These are phyloP conservation scores for Alternaria atra DNA, from an alignment of 2,329 filamentous ascomycete genomes.

Conservation along the genomic window DNA sequence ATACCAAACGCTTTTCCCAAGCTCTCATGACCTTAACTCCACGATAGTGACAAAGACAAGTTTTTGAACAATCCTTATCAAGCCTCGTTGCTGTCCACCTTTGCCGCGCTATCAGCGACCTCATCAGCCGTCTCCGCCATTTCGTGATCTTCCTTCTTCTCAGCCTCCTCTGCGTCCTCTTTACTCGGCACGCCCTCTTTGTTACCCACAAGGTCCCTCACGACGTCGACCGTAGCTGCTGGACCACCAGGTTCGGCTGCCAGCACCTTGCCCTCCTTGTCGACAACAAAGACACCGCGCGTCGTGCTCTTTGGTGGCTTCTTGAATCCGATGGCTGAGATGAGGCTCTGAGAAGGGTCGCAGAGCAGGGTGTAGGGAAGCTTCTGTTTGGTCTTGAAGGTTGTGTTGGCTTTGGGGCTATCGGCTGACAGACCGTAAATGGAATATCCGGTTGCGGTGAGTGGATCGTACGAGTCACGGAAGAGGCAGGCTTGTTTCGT, in stretches of 20 bases:
- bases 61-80: not conserved
- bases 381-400: conserved; percentile 90
- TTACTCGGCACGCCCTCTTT: conserved; percentile 34
- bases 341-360: conserved; percentile 77
- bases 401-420: conserved; percentile 88
- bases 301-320: conserved; percentile 82
- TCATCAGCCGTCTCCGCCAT: conserved; percentile 55
- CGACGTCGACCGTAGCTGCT: conserved; percentile 77
- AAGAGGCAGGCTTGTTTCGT: conserved; percentile 94
- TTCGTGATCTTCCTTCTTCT: conserved; percentile 51
- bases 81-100: conserved; percentile 43
- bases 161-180: conserved; percentile 42
- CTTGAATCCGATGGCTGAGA: conserved; percentile 87
- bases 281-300: conserved; percentile 87
- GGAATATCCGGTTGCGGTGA: conserved; percentile 80
- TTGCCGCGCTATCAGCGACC: conserved; percentile 38
- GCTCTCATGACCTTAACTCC: not conserved
- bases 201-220: conserved; percentile 69
- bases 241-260: conserved; percentile 79
- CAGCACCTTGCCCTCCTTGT: conserved; percentile 82
- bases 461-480: conserved; percentile 80
- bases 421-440: conserved; percentile 93
- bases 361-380: conserved; percentile 89
- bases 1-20: not conserved
- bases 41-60: not conserved